Evolutionary conservation across 345 rosid genomes (phyloP), one percentile per base, ranked within the genome.

Genomic region (Rubroshorea leprosula): DNA sequence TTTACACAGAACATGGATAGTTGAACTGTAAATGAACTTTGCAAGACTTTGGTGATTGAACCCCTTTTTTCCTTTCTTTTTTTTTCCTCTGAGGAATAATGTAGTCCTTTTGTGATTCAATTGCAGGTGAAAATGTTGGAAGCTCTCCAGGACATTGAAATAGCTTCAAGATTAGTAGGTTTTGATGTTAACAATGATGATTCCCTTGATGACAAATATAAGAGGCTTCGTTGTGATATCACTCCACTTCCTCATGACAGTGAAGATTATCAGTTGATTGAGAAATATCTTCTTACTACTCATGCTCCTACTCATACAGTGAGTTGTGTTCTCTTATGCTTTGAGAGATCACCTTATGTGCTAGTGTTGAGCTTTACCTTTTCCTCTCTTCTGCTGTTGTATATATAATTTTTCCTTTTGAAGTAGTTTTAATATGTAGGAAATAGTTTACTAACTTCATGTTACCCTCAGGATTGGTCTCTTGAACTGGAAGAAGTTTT

Each of bases 241-340:
- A 57, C 71, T 64, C 90, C 92, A 51, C 89, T 93, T 70, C 68
- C 90, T 63, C 99, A 81, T 74, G 88, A 93, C 62, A 73, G 96
- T 55, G 95, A 85, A 45, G 92, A 85, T 63, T 89, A 76, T 61
- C 80, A 20, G 51, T 63, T 89, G 78, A 83, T 89, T 20, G 74
- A 89, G 76, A 87, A 87, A 59, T 93, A 83, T 72, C 92, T 93
- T 13, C 82, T 70, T 23, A 78, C 70, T 46, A 89, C 97, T 55
- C 99, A 93, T 68, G 99, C 96, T 68, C 90, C 96, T 35, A 93
- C 97, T 56, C 99, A 87, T 74, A 87, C 78, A 26, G 95, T 89
- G 68, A 64, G 89, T 65, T 57, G 7, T 38, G 51, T 18, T 31
- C 57, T 13, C 23, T 54, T 50, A 24, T 50, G 15, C 2, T 50